phyloP scores from a whole-genome alignment of 345 rosid species.

The Heritiera fomes region DNA sequence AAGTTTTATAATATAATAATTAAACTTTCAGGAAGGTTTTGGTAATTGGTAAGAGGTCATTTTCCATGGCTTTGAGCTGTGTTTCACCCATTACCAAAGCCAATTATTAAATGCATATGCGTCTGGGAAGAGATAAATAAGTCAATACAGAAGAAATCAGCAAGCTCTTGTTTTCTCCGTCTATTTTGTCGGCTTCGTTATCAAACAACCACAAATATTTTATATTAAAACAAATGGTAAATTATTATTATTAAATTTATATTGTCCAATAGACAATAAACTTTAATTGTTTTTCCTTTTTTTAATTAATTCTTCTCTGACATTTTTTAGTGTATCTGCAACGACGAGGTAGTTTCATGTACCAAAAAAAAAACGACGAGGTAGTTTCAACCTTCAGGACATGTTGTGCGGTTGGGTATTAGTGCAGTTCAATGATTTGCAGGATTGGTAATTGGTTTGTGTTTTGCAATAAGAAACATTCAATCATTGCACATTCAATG shows the following conservation, averaged over 20 bases:
- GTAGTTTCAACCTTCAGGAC: background rate
- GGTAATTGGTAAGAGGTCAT: background rate
- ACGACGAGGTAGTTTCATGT: background rate
- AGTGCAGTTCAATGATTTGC: background rate
- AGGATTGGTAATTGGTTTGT: background rate
- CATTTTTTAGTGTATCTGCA: background rate
- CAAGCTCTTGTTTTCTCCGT: background rate
- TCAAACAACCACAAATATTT: background rate
- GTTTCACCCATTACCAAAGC: background rate
- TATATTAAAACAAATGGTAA: background rate
- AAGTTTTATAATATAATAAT: background rate
- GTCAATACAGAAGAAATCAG: background rate
- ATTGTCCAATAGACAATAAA: background rate
- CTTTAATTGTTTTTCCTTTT: background rate
- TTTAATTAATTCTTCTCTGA: background rate
- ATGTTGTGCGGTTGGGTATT: background rate
- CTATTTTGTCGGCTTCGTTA: background rate
- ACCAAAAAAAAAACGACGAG: background rate
- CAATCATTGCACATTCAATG: constrained; percentile 1
- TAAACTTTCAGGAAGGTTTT: background rate
- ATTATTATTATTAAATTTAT: too few relatives aligned
- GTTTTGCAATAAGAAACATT: constrained; percentile 1
- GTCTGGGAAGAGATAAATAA: background rate
- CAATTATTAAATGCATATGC: background rate
- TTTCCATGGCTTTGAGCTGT: background rate